Base-by-base conservation (phyloP, 257 asterid genomes). In the Solanum sitiens region DNA sequence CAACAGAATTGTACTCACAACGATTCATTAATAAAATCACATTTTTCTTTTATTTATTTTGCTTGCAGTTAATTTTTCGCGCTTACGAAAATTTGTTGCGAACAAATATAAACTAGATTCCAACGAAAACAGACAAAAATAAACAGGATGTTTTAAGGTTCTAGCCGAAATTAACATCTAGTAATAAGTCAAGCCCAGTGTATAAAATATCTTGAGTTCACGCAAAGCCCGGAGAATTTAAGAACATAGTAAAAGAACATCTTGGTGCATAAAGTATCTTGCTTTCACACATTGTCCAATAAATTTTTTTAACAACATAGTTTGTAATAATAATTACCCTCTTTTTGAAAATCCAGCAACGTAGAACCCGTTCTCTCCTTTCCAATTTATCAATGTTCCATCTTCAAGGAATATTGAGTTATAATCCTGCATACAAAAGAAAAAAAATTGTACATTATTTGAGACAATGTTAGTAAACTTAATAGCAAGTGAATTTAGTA, bases 281-380 rank as follows among this genome's bases (percentile, higher is more conserved):
- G 7, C 3, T 0, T 30, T 70, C 13, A 70, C 7, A 2, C 2
- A 30, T 0, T 4, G 21, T 70, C 7, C 2, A 7, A 3, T 1
- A 6, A 6, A 25, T 39, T 39, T 39, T 7, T 27, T 27, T 27
- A 27, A 27, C 30, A 27, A 27, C 30, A 27, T 27, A 27, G 30
- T 27, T 27, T 27, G 30, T 27, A 27, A 27, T 1, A 27, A 27
- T 27, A 27, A 27, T 27, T 27, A 27, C 30, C 87, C 87, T 65
- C 11, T 63, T 44, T 84, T 84, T 68, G 15, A 39, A 39, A 63
- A 84, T 8, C 79, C 42, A n/a, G 63, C 79, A 65, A 35, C 3
- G 63, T 65, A 84, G 2, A 84, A 53, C 11, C 79, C 87, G 40
- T 84, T 84, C 25, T 65, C 87, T 25, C 84, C 65, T 79, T 79